phyloP scores from a whole-genome alignment of 148 eudicot genomes.

The Rhododendron molle region DNA sequence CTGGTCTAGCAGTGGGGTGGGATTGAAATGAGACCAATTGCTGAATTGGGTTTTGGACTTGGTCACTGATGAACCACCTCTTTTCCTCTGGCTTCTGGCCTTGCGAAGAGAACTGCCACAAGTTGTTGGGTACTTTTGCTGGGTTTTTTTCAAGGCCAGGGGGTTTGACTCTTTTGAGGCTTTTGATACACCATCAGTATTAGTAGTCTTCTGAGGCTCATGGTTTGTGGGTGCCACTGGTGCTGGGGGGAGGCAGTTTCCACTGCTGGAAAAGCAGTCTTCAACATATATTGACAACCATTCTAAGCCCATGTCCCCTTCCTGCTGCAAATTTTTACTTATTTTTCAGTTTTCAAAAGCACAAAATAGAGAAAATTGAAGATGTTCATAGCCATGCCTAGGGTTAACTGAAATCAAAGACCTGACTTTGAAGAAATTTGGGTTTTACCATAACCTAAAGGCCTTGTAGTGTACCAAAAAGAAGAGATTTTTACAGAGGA shows the following conservation, averaged over 20 bases:
- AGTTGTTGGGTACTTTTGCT: neutral
- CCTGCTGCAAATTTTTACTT: constrained; percentile 5
- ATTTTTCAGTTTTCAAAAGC: neutral
- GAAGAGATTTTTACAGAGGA: neutral
- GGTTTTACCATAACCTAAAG: neutral
- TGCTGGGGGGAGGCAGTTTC: constrained; percentile 26
- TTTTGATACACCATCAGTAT: neutral
- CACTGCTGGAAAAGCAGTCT: constrained; percentile 39
- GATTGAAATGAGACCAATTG: constrained; percentile 13
- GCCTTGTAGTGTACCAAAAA: neutral
- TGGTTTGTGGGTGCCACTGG: neutral
- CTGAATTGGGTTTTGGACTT: constrained; percentile 12
- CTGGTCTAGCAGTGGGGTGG: neutral
- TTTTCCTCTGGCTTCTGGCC: constrained; percentile 34
- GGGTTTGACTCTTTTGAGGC: neutral
- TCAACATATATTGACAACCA: constrained; percentile 39
- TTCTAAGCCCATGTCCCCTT: constrained; percentile 30
- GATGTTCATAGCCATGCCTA: neutral
- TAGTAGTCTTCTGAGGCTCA: neutral
- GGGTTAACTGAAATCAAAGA: neutral
- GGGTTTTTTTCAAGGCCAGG: neutral
- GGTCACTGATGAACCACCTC: constrained; percentile 9
- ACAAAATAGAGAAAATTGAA: neutral
- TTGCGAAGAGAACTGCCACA: constrained; percentile 14
- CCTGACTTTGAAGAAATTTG: neutral